Conservation (phyloP, 257 asterid species). For the Eustoma russellianum region DNA sequence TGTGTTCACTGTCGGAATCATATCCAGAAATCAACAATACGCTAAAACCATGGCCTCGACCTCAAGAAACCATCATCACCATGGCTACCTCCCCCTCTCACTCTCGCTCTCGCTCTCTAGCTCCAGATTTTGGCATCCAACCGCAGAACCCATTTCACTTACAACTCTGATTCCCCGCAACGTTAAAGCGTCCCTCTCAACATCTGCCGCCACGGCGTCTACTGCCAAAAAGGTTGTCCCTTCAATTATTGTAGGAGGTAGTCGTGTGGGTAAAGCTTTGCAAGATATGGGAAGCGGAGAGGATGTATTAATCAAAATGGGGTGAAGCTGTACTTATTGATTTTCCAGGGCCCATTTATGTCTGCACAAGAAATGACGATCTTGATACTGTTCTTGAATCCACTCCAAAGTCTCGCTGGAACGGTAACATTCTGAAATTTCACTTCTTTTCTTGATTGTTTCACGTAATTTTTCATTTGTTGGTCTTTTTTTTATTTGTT, state of each 20-base stretch:
- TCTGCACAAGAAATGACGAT: constrained; percentile 92
- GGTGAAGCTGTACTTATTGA: constrained; percentile 79
- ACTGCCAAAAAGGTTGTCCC: constrained; percentile 49
- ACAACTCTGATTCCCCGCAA: constrained; percentile 15
- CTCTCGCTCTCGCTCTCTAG: constrained; percentile 41
- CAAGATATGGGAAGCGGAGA: constrained; percentile 80
- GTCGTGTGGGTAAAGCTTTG: constrained; percentile 91
- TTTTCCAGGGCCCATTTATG: constrained; percentile 75
- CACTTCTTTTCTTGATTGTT: background rate
- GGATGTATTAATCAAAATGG: constrained; percentile 71
- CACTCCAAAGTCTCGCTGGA: constrained; percentile 83
- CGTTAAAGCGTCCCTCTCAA: constrained; percentile 34
- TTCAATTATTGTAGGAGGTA: constrained; percentile 88
- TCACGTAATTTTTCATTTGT: background rate
- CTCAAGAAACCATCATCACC: constrained; percentile 13
- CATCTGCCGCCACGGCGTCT: constrained; percentile 34
- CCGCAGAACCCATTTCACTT: constrained; percentile 30
- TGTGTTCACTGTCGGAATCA: constrained; percentile 41
- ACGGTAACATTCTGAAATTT: constrained; percentile 40
- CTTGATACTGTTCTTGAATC: constrained; percentile 79
- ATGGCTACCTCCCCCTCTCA: constrained; percentile 28
- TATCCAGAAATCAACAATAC: constrained; percentile 6
- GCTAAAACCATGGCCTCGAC: constrained; percentile 36
- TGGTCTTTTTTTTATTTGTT: background rate
- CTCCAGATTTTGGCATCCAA: constrained; percentile 30